Conservation (phyloP, 2,329 filamentous ascomycete genomes). For the Periconia sp. region DNA sequence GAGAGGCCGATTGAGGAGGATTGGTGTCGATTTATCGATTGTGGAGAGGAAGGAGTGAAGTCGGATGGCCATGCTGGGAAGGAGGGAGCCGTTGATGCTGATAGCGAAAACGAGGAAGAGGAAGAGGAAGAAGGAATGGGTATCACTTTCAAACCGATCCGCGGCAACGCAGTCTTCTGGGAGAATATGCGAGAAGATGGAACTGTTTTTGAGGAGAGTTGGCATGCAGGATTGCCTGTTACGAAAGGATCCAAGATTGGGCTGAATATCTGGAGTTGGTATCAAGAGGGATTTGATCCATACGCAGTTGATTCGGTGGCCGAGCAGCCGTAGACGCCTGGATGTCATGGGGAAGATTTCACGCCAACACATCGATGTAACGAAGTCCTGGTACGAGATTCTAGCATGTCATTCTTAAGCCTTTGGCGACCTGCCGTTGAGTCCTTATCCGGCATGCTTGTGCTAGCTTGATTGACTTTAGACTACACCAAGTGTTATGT, state of each 20-base stretch:
- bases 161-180: slow-evolving; percentile 64
- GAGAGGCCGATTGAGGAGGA: slow-evolving; percentile 43
- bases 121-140: slow-evolving; percentile 40
- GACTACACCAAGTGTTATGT: no score
- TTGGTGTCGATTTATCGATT: slow-evolving; percentile 64
- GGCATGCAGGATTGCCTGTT: slow-evolving; percentile 64
- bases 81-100: slow-evolving; percentile 9
- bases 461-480: background rate
- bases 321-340: background rate
- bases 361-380: background rate
- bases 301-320: background rate
- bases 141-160: slow-evolving; percentile 60
- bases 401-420: background rate
- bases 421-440: background rate
- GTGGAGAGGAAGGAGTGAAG: slow-evolving; percentile 34
- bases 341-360: background rate
- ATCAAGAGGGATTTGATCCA: slow-evolving; percentile 44
- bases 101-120: slow-evolving; percentile 16
- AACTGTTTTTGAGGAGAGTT: slow-evolving; percentile 59
- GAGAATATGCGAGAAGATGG: slow-evolving; percentile 61
- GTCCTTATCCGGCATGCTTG: background rate
- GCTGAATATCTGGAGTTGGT: slow-evolving; percentile 68
- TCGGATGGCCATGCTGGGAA: slow-evolving; percentile 17
- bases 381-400: background rate
- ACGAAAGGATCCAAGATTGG: slow-evolving; percentile 59